Evolutionary conservation across 2,329 filamentous ascomycete species (phyloP), one percentile per base, ranked within the genome.

Genomic region (Fusarium chuoi): DNA sequence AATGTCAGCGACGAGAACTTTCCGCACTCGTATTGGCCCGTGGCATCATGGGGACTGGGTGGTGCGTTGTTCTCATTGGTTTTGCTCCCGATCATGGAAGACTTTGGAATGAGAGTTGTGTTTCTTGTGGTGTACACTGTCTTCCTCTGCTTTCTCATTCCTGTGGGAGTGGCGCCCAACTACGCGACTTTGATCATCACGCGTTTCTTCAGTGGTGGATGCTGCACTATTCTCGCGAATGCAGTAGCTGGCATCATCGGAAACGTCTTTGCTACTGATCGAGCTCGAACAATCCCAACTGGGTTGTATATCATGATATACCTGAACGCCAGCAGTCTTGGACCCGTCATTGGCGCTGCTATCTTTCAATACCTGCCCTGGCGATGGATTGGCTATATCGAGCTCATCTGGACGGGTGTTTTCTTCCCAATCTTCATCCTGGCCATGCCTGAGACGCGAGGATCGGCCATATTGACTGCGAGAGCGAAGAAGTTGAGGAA

Each of bases 371-470:
- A n/a, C 3, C 2, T 73, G 0, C 44, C 66, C 3, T 73, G 71
- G 71, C 13, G 70, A 4, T 73, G 71, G 71, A 73, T 73, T 0
- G 71, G 70, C 0, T 68, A 73, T 7, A 73, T 73, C 15, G 70
- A 73, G 14, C 62, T 73, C 11, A 73, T 73, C 6, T 73, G 70
- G 71, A 73, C 71, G 0, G 66, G 56, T 0, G 70, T 61, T 12
- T 70, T 73, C 58, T 73, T 73, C 7, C 71, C 71, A 0, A 67
- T 73, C 1, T 73, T 73, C 4, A 73, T 73, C 17, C 3, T 73
- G n/a, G 70, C 65, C 2, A 30, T 73, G 48, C 65, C 70, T 9
- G 71, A 73, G 17, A 71, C 71, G 0, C n/a, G 71, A 30, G 70
- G 70, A 0, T 73, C 71, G 1, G 71, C 66, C 0, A 73, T 73